Evolutionary conservation across 768 basidiomycete species (phyloP), one percentile per base, ranked within the genome.

Genomic region (Daedalea quercina): DNA sequence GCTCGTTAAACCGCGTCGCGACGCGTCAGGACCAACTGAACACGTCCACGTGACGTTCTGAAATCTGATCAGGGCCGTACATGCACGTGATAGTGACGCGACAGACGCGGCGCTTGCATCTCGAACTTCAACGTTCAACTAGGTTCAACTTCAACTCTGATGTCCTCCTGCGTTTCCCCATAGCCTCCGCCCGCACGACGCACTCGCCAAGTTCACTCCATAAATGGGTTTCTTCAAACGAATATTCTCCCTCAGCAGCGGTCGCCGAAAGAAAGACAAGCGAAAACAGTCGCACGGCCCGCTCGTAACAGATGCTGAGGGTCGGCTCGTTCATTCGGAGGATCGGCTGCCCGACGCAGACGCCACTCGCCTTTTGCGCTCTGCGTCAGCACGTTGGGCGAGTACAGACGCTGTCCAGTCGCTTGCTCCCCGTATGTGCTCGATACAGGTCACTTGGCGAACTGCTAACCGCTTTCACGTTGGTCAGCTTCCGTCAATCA

Each of bases 211-310:
- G 28, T 31, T 11, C 4, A 31, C 28, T 11, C 28, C 48, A 54
- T 4, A 31, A 31, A 89, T 88, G 85, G 80, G 83, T 20, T 81
- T 90, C 51, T 67, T 90, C 60, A 83, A 84, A 59, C 83, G 79
- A 33, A 69, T 90, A 53, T 76, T 89, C 47, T 88, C 87, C 17
- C 69, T 88, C 26, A 75, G 84, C 26, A 75, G 84, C 69, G 84
- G 77, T 70, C 84, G 78, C 67, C 76, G 72, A 58, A 73, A 73
- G 52, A 63, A 78, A 73, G 58, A 68, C 53, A 59, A 59, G 58
- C 37, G 54, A 57, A 33, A 63, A 51, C 44, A 53, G 43, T 20
- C 44, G 33, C 20, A 22, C 22, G 35, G 40, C 13, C 60, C 47
- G 55, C 61, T 60, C 25, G 61, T 45, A 57, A 63, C 65, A 48